Evolutionary conservation across 78 protist species (phyloP).

Genomic region (Dictyostelium intermedium): DNA sequence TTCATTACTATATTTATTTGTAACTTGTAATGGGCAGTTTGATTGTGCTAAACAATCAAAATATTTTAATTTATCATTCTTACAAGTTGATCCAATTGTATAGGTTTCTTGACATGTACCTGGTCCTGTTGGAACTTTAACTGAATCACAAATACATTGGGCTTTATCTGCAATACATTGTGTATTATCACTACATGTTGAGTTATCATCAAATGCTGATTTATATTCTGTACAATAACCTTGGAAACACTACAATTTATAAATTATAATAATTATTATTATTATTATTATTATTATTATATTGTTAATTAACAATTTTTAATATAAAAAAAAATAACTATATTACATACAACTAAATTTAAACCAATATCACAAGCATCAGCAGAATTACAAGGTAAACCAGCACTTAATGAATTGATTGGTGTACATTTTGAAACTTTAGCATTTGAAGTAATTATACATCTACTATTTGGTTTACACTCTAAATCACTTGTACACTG

Average conservation of each 20-base stretch:
- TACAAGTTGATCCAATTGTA: slow-evolving; percentile 10
- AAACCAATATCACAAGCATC: slow-evolving; percentile 57
- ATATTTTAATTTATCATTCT: not conserved
- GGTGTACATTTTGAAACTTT: not conserved
- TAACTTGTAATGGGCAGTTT: slow-evolving; percentile 2
- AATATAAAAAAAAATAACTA: not conserved
- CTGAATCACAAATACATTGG: slow-evolving; percentile 32
- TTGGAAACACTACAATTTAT: slow-evolving; percentile 7
- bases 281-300: not conserved
- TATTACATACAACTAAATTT: slow-evolving; percentile 46
- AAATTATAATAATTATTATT: not conserved
- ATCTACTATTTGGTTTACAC: slow-evolving; percentile 1
- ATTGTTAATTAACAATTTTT: not conserved
- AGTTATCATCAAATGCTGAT: not conserved
- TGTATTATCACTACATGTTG: not conserved
- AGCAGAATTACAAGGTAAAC: slow-evolving; percentile 18
- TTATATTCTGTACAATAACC: slow-evolving; percentile 24
- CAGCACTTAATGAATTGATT: not conserved
- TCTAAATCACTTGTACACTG: not conserved
- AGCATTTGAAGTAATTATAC: not conserved
- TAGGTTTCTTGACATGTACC: slow-evolving; percentile 15
- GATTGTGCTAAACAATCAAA: not conserved
- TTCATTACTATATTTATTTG: not conserved
- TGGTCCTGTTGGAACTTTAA: not conserved
- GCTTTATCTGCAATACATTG: not conserved